Conservation (phyloP, 1,284 basidiomycete genomes). For the Exobasidium cylindrosporum region DNA sequence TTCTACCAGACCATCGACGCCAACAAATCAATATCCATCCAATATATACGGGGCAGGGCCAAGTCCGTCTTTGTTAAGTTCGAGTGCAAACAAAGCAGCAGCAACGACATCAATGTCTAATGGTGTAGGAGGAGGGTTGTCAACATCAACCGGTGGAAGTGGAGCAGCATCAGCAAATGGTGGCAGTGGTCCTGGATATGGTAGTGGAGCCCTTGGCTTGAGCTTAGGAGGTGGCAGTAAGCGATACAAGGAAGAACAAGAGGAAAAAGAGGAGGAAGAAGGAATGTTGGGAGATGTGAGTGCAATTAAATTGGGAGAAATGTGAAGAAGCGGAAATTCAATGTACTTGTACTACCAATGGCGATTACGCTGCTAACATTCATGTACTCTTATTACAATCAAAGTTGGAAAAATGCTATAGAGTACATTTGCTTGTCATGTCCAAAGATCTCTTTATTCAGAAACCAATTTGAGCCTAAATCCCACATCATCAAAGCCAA, state of each 20-base stretch:
- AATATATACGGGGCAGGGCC: neutral
- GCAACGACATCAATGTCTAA: too few species aligned
- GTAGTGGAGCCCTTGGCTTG: conserved; percentile 14
- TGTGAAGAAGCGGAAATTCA: neutral
- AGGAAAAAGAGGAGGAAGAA: conserved; percentile 8
- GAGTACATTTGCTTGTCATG: too few species aligned
- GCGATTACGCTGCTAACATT: neutral
- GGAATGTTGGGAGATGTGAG: conserved; percentile 9
- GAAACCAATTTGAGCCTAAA: neutral
- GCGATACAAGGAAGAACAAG: conserved; percentile 9
- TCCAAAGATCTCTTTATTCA: neutral
- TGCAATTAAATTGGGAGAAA: conserved; percentile 9
- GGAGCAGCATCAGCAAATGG: neutral
- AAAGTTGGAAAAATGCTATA: too few species aligned
- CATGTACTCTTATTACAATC: neutral
- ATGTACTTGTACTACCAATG: neutral
- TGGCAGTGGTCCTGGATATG: conserved; percentile 14
- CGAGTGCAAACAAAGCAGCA: neutral
- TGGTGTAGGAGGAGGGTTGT: neutral
- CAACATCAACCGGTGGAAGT: neutral
- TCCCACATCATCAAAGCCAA: neutral
- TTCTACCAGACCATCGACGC: neutral
- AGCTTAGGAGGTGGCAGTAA: conserved; percentile 15
- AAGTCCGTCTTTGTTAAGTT: neutral
- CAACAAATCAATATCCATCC: neutral